These are phyloP conservation scores for Fomitopsis pulvina DNA, from an alignment of 768 basidiomycete species.

Conservation along the genomic window DNA sequence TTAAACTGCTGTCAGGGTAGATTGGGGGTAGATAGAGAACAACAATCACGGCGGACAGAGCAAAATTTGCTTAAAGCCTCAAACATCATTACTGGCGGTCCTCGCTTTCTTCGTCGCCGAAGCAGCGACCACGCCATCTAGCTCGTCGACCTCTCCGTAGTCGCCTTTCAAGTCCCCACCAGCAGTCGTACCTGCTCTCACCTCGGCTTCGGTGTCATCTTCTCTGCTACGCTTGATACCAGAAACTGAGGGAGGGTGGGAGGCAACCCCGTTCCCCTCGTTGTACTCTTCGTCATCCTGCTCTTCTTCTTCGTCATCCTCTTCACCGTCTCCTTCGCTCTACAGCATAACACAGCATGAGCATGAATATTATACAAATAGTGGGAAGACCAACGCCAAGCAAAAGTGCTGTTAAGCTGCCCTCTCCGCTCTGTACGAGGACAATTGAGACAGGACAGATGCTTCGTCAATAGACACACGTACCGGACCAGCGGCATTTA, in stretches of 20 bases:
- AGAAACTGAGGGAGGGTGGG: constrained; percentile 8
- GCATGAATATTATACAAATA: not conserved
- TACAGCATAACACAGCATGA: not conserved
- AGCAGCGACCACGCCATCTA: constrained; percentile 21
- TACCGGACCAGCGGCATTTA: constrained; percentile 14
- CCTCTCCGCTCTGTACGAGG: constrained; percentile 11
- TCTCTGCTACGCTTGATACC: constrained; percentile 18
- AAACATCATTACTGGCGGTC: constrained; percentile 1
- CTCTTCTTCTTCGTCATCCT: constrained; percentile 11
- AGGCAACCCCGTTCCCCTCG: constrained; percentile 15
- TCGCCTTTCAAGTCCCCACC: constrained; percentile 11
- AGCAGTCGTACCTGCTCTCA: not conserved
- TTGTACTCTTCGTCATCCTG: constrained; percentile 19
- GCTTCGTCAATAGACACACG: not conserved
- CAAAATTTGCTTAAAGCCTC: no score
- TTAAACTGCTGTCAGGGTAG: no score
- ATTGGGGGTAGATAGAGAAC: no score
- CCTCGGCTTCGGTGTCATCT: constrained; percentile 15
- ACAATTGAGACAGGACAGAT: not conserved
- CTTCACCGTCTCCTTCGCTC: not conserved
- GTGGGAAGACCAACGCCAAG: constrained; percentile 12
- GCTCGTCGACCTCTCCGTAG: constrained; percentile 25
- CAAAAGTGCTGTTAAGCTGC: constrained; percentile 21
- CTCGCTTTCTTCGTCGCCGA: constrained; percentile 11
- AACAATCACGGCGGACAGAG: no score